A percentile compares a stretch with the other conserved stretches of the same genome.
Evolutionary conservation across 306 rosid species (phyloP).

Genomic region (Prunus dulcis): DNA sequence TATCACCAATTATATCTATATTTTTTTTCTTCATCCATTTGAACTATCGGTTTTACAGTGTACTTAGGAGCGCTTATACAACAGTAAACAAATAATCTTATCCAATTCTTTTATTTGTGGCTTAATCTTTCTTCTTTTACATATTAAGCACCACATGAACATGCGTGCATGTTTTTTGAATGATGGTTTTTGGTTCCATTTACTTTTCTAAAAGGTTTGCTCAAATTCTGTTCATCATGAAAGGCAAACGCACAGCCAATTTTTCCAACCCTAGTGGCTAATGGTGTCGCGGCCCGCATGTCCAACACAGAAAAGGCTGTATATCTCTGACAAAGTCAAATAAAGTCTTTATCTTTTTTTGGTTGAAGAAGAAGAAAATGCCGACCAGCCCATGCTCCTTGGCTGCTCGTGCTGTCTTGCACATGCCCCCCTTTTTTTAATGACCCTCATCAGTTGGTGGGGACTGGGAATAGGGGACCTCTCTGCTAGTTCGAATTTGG

Average conservation of each 20-base stretch:
- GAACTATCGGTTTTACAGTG: constrained; percentile 31
- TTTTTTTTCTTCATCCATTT: constrained; percentile 10
- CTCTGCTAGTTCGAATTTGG: neutral
- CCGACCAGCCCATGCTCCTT: neutral
- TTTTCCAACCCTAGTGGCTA: neutral
- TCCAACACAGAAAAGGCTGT: neutral
- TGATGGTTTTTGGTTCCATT: constrained; percentile 20
- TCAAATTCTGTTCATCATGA: neutral
- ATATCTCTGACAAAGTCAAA: neutral
- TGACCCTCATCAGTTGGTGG: too few relatives aligned
- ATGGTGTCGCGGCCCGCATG: neutral
- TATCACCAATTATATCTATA: constrained; percentile 16
- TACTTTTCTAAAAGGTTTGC: neutral
- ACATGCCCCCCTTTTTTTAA: neutral
- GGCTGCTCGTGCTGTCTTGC: neutral
- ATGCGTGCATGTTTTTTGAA: constrained; percentile 6
- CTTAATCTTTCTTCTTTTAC: constrained; percentile 10
- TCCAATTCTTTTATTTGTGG: constrained; percentile 47
- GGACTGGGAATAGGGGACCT: neutral
- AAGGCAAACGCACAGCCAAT: neutral
- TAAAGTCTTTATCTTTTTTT: neutral
- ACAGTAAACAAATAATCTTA: constrained; percentile 18
- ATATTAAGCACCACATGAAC: neutral
- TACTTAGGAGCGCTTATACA: constrained; percentile 41
- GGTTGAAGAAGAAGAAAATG: neutral